Percentiles rank a stretch among this genome's conserved stretches.
Conservation (phyloP, 2,329 filamentous ascomycete species). For the Paraconiothyrium sp. region DNA sequence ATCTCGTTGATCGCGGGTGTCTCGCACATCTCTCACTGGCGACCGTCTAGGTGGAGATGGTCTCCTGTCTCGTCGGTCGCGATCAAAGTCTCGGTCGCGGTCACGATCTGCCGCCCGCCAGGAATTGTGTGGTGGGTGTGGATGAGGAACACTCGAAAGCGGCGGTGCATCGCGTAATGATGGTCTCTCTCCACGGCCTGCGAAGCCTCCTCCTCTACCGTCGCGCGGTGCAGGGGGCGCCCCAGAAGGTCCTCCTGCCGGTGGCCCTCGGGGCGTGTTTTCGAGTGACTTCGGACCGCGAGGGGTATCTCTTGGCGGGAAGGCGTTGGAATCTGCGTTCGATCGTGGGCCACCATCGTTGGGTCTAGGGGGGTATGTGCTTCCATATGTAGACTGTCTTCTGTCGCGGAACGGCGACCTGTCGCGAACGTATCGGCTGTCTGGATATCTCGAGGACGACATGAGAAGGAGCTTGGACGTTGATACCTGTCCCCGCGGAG, state of each 20-base stretch:
- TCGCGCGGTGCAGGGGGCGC: conserved; percentile 61
- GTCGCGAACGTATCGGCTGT: conserved; percentile 53
- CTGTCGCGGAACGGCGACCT: conserved; percentile 68
- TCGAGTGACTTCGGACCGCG: conserved; percentile 82
- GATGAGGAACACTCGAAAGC: conserved; percentile 48
- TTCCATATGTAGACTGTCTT: conserved; percentile 71
- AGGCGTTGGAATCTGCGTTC: conserved; percentile 38
- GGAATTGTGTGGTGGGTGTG: conserved; percentile 59
- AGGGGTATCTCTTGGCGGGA: conserved; percentile 69
- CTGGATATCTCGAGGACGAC: conserved; percentile 48
- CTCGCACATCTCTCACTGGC: conserved; percentile 66
- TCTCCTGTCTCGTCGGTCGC: conserved; percentile 66
- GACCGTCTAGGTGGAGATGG: conserved; percentile 72
- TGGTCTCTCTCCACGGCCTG: conserved; percentile 67
- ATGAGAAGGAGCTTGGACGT: conserved; percentile 29
- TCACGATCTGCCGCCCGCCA: conserved; percentile 62
- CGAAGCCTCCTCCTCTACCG: conserved; percentile 68
- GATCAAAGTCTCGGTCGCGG: conserved; percentile 65
- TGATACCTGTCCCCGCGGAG: conserved; percentile 13
- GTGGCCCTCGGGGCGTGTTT: conserved; percentile 63
- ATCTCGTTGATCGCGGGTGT: conserved; percentile 71
- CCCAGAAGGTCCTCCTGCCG: conserved; percentile 40
- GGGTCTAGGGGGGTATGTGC: conserved; percentile 62
- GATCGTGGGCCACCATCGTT: conserved; percentile 45
- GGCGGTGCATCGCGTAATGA: conserved; percentile 66